Percentiles rank a stretch among this genome's conserved stretches.
Evolutionary conservation across 495 filamentous ascomycete species (phyloP).

Genomic region (Talaromyces wortmannii): DNA sequence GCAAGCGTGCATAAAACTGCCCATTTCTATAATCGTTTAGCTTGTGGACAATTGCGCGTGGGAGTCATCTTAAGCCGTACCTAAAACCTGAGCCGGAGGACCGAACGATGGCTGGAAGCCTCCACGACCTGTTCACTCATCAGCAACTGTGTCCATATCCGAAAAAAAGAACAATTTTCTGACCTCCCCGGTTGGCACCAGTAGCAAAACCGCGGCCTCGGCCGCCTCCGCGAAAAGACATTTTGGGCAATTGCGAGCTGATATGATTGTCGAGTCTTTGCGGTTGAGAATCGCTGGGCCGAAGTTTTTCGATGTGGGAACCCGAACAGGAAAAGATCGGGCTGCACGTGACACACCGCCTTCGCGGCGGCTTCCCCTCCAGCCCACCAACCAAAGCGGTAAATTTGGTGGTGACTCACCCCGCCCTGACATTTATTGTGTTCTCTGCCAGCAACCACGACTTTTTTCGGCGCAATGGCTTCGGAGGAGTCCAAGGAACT

Average conservation of each 20-base stretch:
- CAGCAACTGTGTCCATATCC: conserved; percentile 2
- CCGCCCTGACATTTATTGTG: conserved; percentile 1
- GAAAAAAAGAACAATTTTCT: conserved; percentile 7
- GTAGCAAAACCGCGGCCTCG: conserved; percentile 32
- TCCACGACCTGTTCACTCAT: conserved; percentile 49
- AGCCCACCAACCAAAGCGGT: conserved; percentile 7
- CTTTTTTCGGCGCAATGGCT: conserved; percentile 19
- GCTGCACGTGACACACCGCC: conserved; percentile 37
- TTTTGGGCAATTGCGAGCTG: conserved; percentile 25
- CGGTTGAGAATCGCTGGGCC: conserved; percentile 16
- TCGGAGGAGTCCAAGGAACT: conserved; percentile 33
- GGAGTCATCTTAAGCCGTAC: conserved; percentile 26
- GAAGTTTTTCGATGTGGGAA: conserved; percentile 45
- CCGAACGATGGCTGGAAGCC: conserved; percentile 58
- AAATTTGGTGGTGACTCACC: conserved; percentile 6
- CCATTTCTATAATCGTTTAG: conserved; percentile 60
- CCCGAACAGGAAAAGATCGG: conserved; percentile 38
- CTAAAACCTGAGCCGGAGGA: conserved; percentile 59
- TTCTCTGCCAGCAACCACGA: conserved; percentile 10
- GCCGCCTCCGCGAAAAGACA: conserved; percentile 48
- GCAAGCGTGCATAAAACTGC: conserved; percentile 83
- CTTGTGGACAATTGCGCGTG: too few relatives aligned
- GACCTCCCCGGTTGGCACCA: conserved; percentile 44
- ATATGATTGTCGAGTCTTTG: conserved; percentile 4
- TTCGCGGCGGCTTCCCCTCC: conserved; percentile 3